phyloP scores from a whole-genome alignment of 2,329 filamentous ascomycete genomes.

The Pseudocercospora pini-densiflorae region DNA sequence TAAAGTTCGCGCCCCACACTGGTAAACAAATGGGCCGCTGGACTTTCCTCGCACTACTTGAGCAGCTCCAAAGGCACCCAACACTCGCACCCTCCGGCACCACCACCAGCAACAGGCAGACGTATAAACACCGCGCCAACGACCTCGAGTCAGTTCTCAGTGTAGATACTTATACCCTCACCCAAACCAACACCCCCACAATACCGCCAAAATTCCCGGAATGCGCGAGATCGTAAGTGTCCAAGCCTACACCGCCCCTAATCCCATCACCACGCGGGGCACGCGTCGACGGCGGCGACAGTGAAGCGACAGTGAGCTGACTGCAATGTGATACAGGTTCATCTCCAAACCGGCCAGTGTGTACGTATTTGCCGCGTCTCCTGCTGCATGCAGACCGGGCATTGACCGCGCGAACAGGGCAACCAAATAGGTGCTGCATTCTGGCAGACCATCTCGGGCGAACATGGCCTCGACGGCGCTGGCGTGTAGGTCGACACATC shows the following conservation, averaged over 20 bases:
- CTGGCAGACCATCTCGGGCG: conserved; percentile 70
- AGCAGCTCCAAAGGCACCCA: not conserved
- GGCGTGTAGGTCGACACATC: conserved; percentile 74
- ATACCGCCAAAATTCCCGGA: conserved; percentile 44
- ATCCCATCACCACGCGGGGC: conserved; percentile 45
- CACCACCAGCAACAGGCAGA: conserved; percentile 16
- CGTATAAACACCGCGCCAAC: conserved; percentile 10
- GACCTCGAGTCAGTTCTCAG: conserved; percentile 20
- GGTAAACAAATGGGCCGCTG: not conserved
- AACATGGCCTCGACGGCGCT: conserved; percentile 95
- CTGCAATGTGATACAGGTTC: conserved; percentile 71
- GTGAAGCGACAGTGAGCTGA: conserved; percentile 61
- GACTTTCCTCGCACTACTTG: conserved; percentile 5
- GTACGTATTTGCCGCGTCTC: conserved; percentile 62
- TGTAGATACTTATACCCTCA: conserved; percentile 8
- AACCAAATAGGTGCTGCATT: conserved; percentile 99
- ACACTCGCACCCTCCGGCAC: not conserved
- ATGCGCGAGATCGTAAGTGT: conserved; percentile 73
- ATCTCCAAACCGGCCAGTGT: conserved; percentile 99
- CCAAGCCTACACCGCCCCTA: conserved; percentile 26
- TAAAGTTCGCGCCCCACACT: conserved; percentile 7
- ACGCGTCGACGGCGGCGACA: conserved; percentile 45
- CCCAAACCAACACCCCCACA: conserved; percentile 32
- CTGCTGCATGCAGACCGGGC: conserved; percentile 23
- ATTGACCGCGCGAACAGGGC: conserved; percentile 63